Evolutionary conservation across 331 rosid genomes (phyloP), one percentile per base, ranked within the genome.

Genomic region (Pyracantha coccinea): DNA sequence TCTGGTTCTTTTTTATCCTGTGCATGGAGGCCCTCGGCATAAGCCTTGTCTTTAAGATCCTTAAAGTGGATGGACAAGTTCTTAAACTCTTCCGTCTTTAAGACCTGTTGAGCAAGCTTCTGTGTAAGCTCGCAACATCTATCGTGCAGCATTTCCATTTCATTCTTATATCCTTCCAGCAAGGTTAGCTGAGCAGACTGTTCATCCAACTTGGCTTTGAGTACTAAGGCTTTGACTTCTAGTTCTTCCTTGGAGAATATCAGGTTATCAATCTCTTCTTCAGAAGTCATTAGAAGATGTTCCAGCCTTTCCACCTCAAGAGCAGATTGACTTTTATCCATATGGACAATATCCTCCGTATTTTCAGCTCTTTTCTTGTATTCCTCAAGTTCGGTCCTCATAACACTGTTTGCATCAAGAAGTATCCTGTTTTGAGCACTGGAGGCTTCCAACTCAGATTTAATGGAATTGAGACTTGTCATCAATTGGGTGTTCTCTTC

Each of bases 41-140:
- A 96, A 60, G 97, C 93, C 88, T 84, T 89, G 92, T 90, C 97
- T 77, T 90, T 92, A 64, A 86, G 96, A 81, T 92, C 99, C 93
- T 92, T 95, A 87, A 95, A 86, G 84, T 90, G 96, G 86, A 82
- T 82, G 76, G 97, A 89, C 91, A 95, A 82, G 78, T 95, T 95
- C 87, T 92, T 92, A 65, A 88, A 95, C 84, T 92, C 99, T 79
- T 92, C 96, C 1, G 98, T 88, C 87, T 83, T 92, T 75, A 90
- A 86, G 77, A 86, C 87, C 85, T 95, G 99, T 80, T 92, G 92
- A 21, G 99, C 82, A 74, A 92, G 97, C 85, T 85, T 92, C 77
- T 81, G 85, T 73, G 71, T 81, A 74, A 95, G 88, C 57, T 89
- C 96, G 66, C 71, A 73, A 62, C 89, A 90, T 71, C 84, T 90